These are phyloP conservation scores for Crithidia brevicula DNA, from an alignment of 208 protist species.

Conservation along the genomic window DNA sequence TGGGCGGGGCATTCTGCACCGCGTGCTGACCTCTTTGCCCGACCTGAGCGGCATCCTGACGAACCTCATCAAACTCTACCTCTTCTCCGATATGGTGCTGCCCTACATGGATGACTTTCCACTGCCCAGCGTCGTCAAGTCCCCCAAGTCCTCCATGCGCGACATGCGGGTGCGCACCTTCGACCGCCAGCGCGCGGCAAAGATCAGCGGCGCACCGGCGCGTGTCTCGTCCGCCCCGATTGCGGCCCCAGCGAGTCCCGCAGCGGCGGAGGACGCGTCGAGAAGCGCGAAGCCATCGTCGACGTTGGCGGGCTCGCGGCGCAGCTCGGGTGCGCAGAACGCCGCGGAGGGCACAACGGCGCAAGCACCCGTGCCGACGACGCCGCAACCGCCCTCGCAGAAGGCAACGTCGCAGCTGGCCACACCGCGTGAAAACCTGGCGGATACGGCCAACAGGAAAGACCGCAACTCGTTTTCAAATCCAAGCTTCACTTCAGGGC, in stretches of 20 bases:
- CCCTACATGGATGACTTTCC: constrained; percentile 89
- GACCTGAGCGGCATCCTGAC: constrained; percentile 70
- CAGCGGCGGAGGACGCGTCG: not conserved
- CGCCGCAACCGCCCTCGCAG: not conserved
- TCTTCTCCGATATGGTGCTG: constrained; percentile 80
- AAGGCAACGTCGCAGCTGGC: constrained; percentile 2
- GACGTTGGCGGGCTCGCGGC: too few relatives aligned
- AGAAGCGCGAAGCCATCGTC: not conserved
- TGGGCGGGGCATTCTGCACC: constrained; percentile 67
- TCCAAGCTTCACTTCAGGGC: not conserved
- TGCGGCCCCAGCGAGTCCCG: not conserved
- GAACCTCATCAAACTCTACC: constrained; percentile 74
- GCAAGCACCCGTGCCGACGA: too few relatives aligned
- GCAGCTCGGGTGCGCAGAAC: too few relatives aligned
- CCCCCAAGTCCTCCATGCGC: constrained; percentile 37
- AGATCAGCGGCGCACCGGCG: constrained; percentile 36
- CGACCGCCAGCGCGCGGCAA: constrained; percentile 55
- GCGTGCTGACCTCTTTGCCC: constrained; percentile 76
- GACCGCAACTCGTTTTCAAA: not conserved
- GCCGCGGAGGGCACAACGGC: too few relatives aligned
- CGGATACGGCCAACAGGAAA: not conserved
- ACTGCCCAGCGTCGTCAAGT: constrained; percentile 70
- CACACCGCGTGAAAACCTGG: not conserved
- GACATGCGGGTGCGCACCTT: constrained; percentile 57
- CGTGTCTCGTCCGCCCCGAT: not conserved